Evolutionary conservation across 805 yeast genomes (phyloP).

Genomic region (Clavispora santaluciae): DNA sequence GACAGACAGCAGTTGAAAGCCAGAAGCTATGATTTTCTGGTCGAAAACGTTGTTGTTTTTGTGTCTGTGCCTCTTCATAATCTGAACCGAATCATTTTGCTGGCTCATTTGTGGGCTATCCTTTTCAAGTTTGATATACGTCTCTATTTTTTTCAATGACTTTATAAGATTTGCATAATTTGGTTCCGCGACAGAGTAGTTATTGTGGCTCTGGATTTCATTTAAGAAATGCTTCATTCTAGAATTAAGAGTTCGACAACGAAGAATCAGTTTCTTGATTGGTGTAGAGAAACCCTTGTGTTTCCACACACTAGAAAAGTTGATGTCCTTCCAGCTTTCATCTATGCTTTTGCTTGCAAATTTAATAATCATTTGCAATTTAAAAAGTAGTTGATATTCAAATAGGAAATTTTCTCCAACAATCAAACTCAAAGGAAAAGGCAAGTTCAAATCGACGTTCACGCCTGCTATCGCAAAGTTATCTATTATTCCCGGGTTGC

Average conservation of each 20-base stretch:
- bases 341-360: constrained; percentile 57
- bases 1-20: constrained; percentile 6
- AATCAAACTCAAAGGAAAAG: constrained; percentile 82
- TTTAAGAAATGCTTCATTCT: constrained; percentile 55
- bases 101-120: not conserved
- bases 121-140: not conserved
- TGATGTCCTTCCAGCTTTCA: constrained; percentile 60
- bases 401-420: constrained; percentile 64
- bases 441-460: constrained; percentile 57
- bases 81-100: not conserved
- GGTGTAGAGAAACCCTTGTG: constrained; percentile 38
- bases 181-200: constrained; percentile 54
- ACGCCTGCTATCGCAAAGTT: constrained; percentile 46
- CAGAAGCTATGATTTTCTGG: constrained; percentile 15
- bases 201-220: constrained; percentile 51
- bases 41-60: constrained; percentile 21
- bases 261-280: constrained; percentile 49
- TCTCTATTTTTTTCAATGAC: constrained; percentile 8
- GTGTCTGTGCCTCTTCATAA: constrained; percentile 3
- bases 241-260: constrained; percentile 51
- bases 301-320: constrained; percentile 63
- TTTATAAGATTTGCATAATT: constrained; percentile 44
- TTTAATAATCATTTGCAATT: constrained; percentile 63
- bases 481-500: constrained; percentile 6
- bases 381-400: constrained; percentile 75